These are phyloP conservation scores for Cafeteria roenbergensis DNA, from an alignment of 108 stramenopile genomes.

Conservation along the genomic window DNA sequence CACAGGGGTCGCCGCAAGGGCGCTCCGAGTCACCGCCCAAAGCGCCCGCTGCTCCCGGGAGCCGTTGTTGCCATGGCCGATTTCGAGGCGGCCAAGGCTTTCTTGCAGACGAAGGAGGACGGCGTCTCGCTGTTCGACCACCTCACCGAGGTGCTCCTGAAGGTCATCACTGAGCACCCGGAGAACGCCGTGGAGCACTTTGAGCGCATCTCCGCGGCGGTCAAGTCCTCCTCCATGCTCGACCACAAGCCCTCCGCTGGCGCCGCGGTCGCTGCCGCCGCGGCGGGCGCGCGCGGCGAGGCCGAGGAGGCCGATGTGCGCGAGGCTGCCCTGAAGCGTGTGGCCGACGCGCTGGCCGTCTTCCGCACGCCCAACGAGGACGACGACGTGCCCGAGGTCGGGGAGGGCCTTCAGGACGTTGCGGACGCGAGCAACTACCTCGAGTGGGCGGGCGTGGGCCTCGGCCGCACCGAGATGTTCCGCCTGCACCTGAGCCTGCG, in stretches of 20 bases:
- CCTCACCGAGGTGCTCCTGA: constrained; percentile 15
- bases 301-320: not conserved
- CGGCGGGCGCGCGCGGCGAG: constrained; percentile 6
- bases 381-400: constrained; percentile 20
- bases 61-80: too few relatives aligned
- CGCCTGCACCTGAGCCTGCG: constrained; percentile 38
- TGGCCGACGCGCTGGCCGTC: constrained; percentile 10
- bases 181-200: constrained; percentile 30
- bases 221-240: constrained; percentile 21
- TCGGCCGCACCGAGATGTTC: constrained; percentile 10
- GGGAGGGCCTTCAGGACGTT: constrained; percentile 30
- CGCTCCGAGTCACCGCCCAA: too few relatives aligned
- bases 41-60: too few relatives aligned
- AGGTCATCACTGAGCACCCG: constrained; percentile 34
- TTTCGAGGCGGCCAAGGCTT: constrained; percentile 35
- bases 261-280: too few relatives aligned
- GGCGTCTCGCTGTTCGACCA: constrained; percentile 18
- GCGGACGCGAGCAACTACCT: constrained; percentile 18
- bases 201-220: constrained; percentile 40
- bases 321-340: constrained; percentile 19
- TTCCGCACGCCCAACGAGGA: constrained; percentile 32
- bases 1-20: too few relatives aligned
- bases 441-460: constrained; percentile 19
- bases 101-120: constrained; percentile 25
- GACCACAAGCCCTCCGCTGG: not conserved